Base-by-base conservation (phyloP, 805 yeast species). In the Cyberlindnera amylophila region DNA sequence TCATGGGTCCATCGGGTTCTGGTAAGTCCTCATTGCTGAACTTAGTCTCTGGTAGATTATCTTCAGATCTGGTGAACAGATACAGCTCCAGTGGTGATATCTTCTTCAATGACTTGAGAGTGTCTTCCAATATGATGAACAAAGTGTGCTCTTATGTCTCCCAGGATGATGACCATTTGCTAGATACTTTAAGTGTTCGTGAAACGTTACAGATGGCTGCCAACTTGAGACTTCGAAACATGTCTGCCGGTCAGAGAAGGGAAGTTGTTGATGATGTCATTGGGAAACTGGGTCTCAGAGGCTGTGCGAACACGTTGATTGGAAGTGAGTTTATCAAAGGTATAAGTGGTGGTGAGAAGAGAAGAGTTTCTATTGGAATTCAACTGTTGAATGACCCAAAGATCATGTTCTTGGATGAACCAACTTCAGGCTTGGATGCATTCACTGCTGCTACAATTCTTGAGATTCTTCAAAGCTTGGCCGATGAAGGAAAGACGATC, bases 371-470 rank as follows among this genome's bases (percentile, higher is more conserved):
- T 0, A 86, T 88, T 60, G 93, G 89, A 1, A 76, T 86, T 36
- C 96, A 88, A 57, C 64, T 88, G 26, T 64, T 88, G 31, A 79
- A 81, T 43, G 78, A 79, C 40, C 95, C 96, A 0, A 80, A 81
- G 42, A 71, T 88, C 23, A 57, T 88, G 32, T 71, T 88, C 38
- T 64, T 88, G 17, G 96, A 88, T 61, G 96, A 88, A 57, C 96
- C 96, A 1, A 88, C 96, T 0, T 85, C 95, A 3, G 96, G 96
- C 0, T 68, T 88, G 18, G 96, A 88, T 58, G 76, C 90, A 18
- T 78, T 85, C 45, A 86, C 95, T 0, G 86, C 96, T 0, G 72
- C 78, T 0, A 75, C 88, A 1, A 84, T 88, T 19, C 57, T 88
- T 31, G 71, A 72, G 38, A 77, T 87, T 30, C 65, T 88, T 34